Evolutionary conservation across 371 early-diverging fungal genomes (phyloP).

Genomic region (Choanephora cucurbitarum): DNA sequence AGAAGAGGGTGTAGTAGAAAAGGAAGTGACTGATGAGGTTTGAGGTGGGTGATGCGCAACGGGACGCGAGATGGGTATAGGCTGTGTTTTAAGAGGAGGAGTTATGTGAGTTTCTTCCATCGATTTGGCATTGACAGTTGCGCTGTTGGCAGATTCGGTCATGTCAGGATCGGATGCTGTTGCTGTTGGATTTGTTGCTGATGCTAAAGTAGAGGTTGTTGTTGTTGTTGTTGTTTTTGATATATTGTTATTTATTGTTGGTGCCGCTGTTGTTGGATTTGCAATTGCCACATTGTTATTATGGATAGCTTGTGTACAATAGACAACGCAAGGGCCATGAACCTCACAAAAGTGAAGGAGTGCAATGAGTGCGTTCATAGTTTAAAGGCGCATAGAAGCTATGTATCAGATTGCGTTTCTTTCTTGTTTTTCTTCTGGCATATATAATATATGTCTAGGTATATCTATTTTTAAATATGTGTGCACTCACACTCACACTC

Average conservation of each 20-base stretch:
- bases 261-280: neutral
- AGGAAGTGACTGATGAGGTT: conserved; percentile 9
- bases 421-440: too few relatives aligned
- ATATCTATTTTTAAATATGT: too few relatives aligned
- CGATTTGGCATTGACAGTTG: neutral
- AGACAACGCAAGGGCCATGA: conserved; percentile 60
- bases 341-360: conserved; percentile 62
- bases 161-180: neutral
- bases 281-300: conserved; percentile 1
- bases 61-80: conserved; percentile 5
- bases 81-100: conserved; percentile 11
- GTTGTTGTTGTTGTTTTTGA: too few relatives aligned
- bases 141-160: neutral
- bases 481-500: neutral
- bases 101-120: conserved; percentile 4
- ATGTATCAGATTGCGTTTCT: neutral
- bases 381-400: neutral
- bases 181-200: too few relatives aligned
- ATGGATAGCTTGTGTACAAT: conserved; percentile 59
- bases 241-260: neutral
- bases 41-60: neutral
- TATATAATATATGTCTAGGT: too few relatives aligned
- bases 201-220: too few relatives aligned
- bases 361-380: conserved; percentile 58
- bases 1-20: conserved; percentile 12